These are phyloP conservation scores for Lasiodiplodia theobromae DNA, from an alignment of 2,329 filamentous ascomycete species.

Conservation along the genomic window DNA sequence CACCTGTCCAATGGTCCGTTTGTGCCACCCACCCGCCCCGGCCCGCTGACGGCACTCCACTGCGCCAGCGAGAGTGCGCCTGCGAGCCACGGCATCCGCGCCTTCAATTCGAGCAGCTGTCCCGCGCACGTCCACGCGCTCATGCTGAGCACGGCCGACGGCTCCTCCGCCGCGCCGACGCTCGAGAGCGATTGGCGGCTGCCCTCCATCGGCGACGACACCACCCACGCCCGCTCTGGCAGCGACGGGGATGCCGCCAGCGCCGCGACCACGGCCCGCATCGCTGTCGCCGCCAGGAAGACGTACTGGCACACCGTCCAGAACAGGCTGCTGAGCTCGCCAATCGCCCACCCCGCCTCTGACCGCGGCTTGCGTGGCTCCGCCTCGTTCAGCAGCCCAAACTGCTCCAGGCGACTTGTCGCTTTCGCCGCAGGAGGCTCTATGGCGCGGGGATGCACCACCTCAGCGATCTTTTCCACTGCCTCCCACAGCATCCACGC, in stretches of 20 bases:
- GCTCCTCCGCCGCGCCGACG: conserved; percentile 33
- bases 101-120: conserved; percentile 74
- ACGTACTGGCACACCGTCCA: conserved; percentile 62
- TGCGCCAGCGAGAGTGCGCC: conserved; percentile 79
- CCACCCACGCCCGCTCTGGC: conserved; percentile 59
- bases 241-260: conserved; percentile 73
- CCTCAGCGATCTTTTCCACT: conserved; percentile 72
- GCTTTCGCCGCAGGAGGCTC: conserved; percentile 38
- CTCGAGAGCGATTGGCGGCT: conserved; percentile 41
- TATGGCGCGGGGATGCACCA: conserved; percentile 47
- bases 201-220: conserved; percentile 41
- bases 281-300: conserved; percentile 61
- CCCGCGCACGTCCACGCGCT: conserved; percentile 77
- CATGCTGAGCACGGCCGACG: conserved; percentile 75
- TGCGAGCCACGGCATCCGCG: conserved; percentile 89
- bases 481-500: conserved; percentile 89
- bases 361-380: conserved; percentile 33
- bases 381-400: conserved; percentile 58
- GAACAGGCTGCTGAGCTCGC: conserved; percentile 47
- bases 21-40: conserved; percentile 75
- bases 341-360: conserved; percentile 16
- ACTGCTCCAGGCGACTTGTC: conserved; percentile 57
- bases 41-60: conserved; percentile 74
- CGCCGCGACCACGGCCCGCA: conserved; percentile 71
- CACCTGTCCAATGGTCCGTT: conserved; percentile 90